Conservation (phyloP, 495 filamentous ascomycete species). For the Neurospora sp. region DNA sequence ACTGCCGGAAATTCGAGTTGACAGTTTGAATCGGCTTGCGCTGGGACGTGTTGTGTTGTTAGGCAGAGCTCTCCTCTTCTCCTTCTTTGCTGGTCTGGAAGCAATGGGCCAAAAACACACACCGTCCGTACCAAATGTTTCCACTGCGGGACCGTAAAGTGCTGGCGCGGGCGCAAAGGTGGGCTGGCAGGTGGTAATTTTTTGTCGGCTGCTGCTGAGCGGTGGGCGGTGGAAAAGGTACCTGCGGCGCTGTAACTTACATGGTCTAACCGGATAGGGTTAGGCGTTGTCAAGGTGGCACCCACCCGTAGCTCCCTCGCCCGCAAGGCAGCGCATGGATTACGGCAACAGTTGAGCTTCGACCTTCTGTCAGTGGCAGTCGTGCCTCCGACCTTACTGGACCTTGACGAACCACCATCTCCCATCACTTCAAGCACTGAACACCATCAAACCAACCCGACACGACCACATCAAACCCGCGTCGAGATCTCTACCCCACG, state of each 20-base stretch:
- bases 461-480: constrained; percentile 1
- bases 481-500: constrained; percentile 3
- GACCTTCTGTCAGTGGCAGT: constrained; percentile 4
- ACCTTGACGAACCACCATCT: constrained; percentile 18
- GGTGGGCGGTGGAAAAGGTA: background rate
- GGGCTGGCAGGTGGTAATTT: constrained; percentile 20
- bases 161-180: constrained; percentile 8
- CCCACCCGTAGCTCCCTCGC: constrained; percentile 2
- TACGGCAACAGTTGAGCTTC: constrained; percentile 23
- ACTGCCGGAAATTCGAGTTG: constrained; percentile 4
- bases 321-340: constrained; percentile 28
- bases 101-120: constrained; percentile 1
- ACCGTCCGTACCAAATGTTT: background rate
- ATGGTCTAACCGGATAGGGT: background rate
- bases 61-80: constrained; percentile 19
- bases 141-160: background rate
- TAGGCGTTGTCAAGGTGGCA: background rate
- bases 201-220: constrained; percentile 16
- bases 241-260: background rate
- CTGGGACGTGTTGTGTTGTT: background rate
- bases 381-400: background rate
- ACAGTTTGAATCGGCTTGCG: constrained; percentile 5
- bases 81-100: constrained; percentile 1
- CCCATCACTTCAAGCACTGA: constrained; percentile 3
- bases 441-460: constrained; percentile 7